Percentiles rank a stretch among this genome's conserved stretches.
Conservation (phyloP, 345 rosid genomes). For the Camelina sativa region DNA sequence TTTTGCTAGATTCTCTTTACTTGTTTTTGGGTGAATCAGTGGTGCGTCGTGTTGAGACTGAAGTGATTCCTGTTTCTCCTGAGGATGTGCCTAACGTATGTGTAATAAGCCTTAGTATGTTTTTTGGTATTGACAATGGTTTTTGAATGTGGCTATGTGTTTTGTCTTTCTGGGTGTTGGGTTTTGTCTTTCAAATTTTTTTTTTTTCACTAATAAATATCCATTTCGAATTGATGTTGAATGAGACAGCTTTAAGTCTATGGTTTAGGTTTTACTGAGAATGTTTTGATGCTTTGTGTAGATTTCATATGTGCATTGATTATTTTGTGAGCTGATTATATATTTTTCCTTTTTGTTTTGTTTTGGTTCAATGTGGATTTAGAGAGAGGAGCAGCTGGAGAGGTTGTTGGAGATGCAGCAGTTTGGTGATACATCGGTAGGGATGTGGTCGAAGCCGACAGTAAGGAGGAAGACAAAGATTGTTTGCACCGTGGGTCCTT, state of each 20-base stretch:
- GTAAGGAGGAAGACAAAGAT: slow-evolving; percentile 95
- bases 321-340: not conserved
- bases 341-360: not conserved
- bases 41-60: too few relatives aligned
- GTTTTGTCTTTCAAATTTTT: not conserved
- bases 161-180: not conserved
- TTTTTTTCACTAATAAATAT: not conserved
- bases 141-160: not conserved
- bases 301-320: not conserved
- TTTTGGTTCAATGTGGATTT: not conserved
- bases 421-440: slow-evolving; percentile 61
- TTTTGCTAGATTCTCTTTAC: too few relatives aligned
- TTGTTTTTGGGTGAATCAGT: too few relatives aligned
- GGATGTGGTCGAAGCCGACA: slow-evolving; percentile 84
- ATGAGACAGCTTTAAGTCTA: not conserved
- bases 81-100: slow-evolving; percentile 62
- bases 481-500: slow-evolving; percentile 97
- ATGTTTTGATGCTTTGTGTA: not conserved
- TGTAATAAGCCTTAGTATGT: not conserved
- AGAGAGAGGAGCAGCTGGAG: slow-evolving; percentile 61
- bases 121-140: too few relatives aligned
- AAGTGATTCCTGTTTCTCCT: too few relatives aligned
- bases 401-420: slow-evolving; percentile 60
- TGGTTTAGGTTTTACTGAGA: not conserved
- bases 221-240: slow-evolving; percentile 18